phyloP scores from a whole-genome alignment of 352 stramenopile genomes.

The Globisporangium viniferum region DNA sequence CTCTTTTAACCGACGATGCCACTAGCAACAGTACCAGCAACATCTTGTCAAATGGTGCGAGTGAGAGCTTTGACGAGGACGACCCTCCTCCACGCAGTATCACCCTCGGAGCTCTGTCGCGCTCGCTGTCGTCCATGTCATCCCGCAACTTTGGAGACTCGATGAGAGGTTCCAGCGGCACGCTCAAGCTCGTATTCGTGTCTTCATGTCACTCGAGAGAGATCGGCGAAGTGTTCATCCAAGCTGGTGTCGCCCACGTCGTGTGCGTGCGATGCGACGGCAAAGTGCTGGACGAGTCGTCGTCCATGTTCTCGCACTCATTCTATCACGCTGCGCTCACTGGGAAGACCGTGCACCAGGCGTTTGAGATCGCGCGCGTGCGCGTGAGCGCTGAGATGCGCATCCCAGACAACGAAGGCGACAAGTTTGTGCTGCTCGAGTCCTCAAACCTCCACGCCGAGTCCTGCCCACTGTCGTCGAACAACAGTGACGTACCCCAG shows the following conservation, averaged over 20 bases:
- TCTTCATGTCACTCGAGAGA: conserved; percentile 77
- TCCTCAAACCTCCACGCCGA: conserved; percentile 61
- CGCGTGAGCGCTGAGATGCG: conserved; percentile 72
- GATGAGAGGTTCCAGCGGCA: conserved; percentile 30
- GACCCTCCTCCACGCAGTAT: conserved; percentile 2
- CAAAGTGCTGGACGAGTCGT: conserved; percentile 64
- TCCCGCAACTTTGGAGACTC: conserved; percentile 22
- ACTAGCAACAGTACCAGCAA: background rate
- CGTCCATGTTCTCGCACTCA: conserved; percentile 72
- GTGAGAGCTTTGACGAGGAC: conserved; percentile 5
- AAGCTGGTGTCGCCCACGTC: conserved; percentile 71
- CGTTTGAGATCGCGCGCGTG: conserved; percentile 70
- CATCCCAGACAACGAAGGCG: conserved; percentile 52
- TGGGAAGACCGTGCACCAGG: conserved; percentile 70
- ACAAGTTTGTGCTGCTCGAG: conserved; percentile 78
- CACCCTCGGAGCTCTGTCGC: background rate
- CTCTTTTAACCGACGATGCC: conserved; percentile 18
- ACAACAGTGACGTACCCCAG: conserved; percentile 9
- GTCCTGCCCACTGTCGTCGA: conserved; percentile 37
- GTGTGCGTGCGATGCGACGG: conserved; percentile 74
- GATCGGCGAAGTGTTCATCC: conserved; percentile 79
- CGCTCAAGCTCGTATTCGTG: conserved; percentile 79
- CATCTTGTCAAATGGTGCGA: background rate
- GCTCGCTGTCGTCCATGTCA: conserved; percentile 23
- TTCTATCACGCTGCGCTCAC: conserved; percentile 77